These are phyloP conservation scores for Diplogelasinospora grovesii DNA, from an alignment of 495 filamentous ascomycete species.

Conservation along the genomic window DNA sequence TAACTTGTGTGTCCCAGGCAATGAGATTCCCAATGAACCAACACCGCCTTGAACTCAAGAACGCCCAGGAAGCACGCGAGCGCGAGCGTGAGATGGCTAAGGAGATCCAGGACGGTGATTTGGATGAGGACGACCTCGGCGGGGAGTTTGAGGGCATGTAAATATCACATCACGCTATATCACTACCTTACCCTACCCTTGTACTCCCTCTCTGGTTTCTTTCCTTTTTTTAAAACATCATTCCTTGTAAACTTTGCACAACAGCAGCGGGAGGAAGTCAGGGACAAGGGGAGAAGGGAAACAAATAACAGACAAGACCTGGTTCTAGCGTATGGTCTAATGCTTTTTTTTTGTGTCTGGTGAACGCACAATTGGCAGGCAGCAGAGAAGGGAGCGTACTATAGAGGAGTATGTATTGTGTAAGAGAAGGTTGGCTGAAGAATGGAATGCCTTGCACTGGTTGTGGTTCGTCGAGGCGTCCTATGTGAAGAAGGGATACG, in stretches of 20 bases:
- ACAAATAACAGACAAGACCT: not conserved
- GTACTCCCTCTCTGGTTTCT: not conserved
- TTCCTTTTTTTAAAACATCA: slow-evolving; percentile 7
- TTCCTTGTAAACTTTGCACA: slow-evolving; percentile 18
- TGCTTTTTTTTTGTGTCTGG: not conserved
- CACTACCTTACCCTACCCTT: not conserved
- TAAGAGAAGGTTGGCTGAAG: no score
- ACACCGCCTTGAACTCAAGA: slow-evolving; percentile 95
- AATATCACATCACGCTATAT: slow-evolving; percentile 21
- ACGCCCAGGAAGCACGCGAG: slow-evolving; percentile 93
- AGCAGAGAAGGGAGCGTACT: no score
- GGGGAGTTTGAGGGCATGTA: slow-evolving; percentile 97
- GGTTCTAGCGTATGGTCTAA: not conserved
- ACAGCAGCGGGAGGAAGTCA: not conserved
- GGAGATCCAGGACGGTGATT: slow-evolving; percentile 96
- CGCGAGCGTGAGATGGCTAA: slow-evolving; percentile 94
- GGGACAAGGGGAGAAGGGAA: not conserved
- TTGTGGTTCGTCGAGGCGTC: no score
- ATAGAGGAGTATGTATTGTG: no score
- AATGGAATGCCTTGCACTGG: no score
- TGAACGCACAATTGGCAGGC: no score
- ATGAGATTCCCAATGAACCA: slow-evolving; percentile 99
- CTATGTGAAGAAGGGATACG: no score
- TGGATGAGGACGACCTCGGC: slow-evolving; percentile 94
- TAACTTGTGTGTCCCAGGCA: slow-evolving; percentile 61